Conservation (phyloP, 2,329 filamentous ascomycete genomes). For the Thielaviopsis punctulata region DNA sequence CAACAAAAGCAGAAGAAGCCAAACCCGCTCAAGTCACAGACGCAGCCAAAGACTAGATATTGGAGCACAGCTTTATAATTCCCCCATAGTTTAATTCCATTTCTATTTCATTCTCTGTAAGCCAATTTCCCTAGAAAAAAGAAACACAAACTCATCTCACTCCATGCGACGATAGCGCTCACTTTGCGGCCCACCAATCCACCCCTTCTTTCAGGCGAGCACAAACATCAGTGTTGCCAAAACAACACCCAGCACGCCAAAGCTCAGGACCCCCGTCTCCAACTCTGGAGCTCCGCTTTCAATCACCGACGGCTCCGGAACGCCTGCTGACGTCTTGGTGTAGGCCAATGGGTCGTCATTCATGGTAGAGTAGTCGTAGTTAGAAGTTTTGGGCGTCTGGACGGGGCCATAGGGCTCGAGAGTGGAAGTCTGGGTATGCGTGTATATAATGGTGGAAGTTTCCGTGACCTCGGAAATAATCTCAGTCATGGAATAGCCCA, state of each 20-base stretch:
- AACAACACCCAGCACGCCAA: background rate
- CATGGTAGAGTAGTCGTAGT: background rate
- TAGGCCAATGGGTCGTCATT: background rate
- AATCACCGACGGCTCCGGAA: background rate
- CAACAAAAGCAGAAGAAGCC: too few species aligned
- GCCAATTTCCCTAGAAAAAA: background rate
- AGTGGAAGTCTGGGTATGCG: background rate
- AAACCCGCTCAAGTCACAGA: too few species aligned
- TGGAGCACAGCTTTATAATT: too few species aligned
- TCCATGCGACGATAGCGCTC: background rate
- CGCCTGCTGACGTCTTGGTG: background rate
- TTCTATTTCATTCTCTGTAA: background rate
- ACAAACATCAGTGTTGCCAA: constrained; percentile 2
- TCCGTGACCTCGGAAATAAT: background rate
- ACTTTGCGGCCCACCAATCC: background rate
- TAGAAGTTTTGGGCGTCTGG: background rate
- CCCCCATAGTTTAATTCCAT: too few species aligned
- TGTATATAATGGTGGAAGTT: background rate
- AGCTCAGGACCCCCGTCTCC: background rate
- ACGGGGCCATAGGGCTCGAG: background rate
- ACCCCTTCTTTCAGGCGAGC: background rate
- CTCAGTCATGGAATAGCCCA: background rate
- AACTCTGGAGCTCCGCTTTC: background rate
- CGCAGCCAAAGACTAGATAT: too few species aligned
- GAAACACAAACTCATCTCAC: background rate